Conservation (phyloP, 108 stramenopile genomes). For the Poteriospumella lacustris region DNA sequence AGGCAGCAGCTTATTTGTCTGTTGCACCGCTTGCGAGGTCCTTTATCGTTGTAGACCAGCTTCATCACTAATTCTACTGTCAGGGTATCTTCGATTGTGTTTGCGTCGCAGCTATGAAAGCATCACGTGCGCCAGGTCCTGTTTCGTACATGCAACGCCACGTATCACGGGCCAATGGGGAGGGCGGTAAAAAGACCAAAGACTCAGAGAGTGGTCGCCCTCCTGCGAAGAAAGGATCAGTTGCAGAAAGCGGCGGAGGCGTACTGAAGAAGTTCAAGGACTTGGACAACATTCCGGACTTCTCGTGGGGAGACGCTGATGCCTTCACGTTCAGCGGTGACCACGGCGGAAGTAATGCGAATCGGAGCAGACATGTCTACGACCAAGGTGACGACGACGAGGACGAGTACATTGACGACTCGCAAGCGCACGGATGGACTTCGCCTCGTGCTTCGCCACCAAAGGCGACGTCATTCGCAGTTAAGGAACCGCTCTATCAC, state of each 20-base stretch:
- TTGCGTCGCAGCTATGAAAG: too few species aligned
- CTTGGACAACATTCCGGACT: neutral
- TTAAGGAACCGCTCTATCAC: too few species aligned
- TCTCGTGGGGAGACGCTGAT: neutral
- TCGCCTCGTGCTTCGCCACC: too few species aligned
- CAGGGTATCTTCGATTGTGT: too few species aligned
- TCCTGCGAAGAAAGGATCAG: neutral
- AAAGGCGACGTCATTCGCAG: too few species aligned
- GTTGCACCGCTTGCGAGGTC: too few species aligned
- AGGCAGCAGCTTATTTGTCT: too few species aligned
- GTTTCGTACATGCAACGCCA: neutral
- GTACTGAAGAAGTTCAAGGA: neutral
- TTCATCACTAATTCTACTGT: too few species aligned
- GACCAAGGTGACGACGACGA: neutral
- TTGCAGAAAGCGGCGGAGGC: neutral
- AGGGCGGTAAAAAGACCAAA: neutral
- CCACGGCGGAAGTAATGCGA: neutral
- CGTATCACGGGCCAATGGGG: neutral
- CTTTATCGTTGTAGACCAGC: too few species aligned
- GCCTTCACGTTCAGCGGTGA: neutral
- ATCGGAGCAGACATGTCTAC: neutral
- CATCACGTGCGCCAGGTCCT: neutral
- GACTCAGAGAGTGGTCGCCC: neutral
- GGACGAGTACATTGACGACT: neutral
- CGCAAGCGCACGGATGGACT: neutral